These are phyloP conservation scores for Tricholoma terreum DNA, from an alignment of 768 basidiomycete species.

Conservation along the genomic window DNA sequence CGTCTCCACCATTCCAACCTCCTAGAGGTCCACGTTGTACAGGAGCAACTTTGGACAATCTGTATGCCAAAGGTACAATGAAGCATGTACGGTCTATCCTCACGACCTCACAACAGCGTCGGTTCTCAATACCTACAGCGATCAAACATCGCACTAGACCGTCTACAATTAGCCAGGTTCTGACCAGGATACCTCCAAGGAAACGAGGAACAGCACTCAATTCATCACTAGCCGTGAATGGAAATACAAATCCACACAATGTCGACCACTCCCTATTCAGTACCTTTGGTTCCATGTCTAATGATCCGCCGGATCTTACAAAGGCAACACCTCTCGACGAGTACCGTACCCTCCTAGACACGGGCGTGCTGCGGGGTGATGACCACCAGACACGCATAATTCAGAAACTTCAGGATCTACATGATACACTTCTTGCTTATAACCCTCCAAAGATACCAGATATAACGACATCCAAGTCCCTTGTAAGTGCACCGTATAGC, in stretches of 20 bases:
- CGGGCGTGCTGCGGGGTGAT: constrained; percentile 64
- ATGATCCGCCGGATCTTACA: background rate
- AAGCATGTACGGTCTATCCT: constrained; percentile 29
- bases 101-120: constrained; percentile 13
- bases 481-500: constrained; percentile 30
- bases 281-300: constrained; percentile 1
- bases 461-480: constrained; percentile 32
- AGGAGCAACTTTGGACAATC: background rate
- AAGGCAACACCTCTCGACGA: constrained; percentile 38
- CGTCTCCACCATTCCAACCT: background rate
- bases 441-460: constrained; percentile 62
- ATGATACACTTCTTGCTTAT: constrained; percentile 69
- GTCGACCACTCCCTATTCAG: constrained; percentile 23
- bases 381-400: constrained; percentile 84
- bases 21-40: background rate
- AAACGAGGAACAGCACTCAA: constrained; percentile 27
- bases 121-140: constrained; percentile 8
- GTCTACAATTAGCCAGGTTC: constrained; percentile 10
- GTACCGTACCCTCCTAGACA: constrained; percentile 44
- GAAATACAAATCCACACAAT: constrained; percentile 21
- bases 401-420: constrained; percentile 73
- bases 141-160: constrained; percentile 10
- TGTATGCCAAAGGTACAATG: constrained; percentile 20
- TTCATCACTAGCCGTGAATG: constrained; percentile 34
- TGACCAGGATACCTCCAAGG: constrained; percentile 9